Evolutionary conservation across 2,329 filamentous ascomycete genomes (phyloP).

Genomic region (Paraphaeosphaeria minitans): DNA sequence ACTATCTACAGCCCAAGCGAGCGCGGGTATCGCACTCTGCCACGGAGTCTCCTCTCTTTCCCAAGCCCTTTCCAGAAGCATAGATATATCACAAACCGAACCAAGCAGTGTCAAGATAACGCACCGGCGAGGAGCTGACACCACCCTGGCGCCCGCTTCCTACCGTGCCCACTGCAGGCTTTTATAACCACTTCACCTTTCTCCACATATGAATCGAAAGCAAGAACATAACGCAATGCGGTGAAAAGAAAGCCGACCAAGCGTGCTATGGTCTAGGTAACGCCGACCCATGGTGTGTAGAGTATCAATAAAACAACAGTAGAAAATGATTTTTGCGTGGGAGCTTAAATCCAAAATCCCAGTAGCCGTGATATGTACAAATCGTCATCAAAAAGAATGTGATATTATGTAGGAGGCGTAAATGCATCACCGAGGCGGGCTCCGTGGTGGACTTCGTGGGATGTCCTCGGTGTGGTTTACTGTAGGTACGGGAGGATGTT

Average conservation of each 20-base stretch:
- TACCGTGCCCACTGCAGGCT: not conserved
- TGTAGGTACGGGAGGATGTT: slow-evolving; percentile 28
- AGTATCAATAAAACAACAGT: slow-evolving; percentile 18
- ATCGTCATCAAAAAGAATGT: slow-evolving; percentile 30
- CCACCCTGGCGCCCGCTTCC: slow-evolving; percentile 4
- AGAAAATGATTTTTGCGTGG: slow-evolving; percentile 28
- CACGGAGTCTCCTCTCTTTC: not conserved
- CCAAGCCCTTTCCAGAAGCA: not conserved
- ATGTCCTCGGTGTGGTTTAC: slow-evolving; percentile 20
- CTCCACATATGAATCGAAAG: slow-evolving; percentile 14
- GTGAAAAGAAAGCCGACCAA: not conserved
- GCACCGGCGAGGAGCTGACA: not conserved
- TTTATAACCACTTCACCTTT: slow-evolving; percentile 2
- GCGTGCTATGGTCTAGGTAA: slow-evolving; percentile 20
- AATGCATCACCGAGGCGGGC: slow-evolving; percentile 22
- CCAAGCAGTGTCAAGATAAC: not conserved
- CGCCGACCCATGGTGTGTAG: slow-evolving; percentile 25
- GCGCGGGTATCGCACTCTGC: not conserved
- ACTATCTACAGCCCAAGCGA: slow-evolving; percentile 16
- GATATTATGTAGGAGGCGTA: slow-evolving; percentile 20
- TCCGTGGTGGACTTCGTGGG: slow-evolving; percentile 28
- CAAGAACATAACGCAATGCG: slow-evolving; percentile 20
- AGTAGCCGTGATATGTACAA: slow-evolving; percentile 37
- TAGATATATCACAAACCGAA: slow-evolving; percentile 15
- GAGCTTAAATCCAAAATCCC: slow-evolving; percentile 21